Conservation (phyloP, 2,329 filamentous ascomycete species). For the Aspergillus floridensis region DNA sequence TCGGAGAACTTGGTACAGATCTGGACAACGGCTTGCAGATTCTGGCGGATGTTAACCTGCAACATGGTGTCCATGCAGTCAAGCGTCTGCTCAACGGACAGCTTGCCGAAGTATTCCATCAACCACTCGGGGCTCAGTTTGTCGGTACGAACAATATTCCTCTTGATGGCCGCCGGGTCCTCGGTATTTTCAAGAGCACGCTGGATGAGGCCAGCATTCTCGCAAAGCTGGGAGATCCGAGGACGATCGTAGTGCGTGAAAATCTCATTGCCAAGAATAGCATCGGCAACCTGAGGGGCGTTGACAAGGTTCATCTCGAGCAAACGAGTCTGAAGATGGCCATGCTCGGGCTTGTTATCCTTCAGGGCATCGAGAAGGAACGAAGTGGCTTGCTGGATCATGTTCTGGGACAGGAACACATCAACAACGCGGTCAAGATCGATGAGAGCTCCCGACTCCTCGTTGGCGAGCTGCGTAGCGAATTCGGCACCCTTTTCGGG, state of each 20-base stretch:
- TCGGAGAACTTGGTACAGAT: slow-evolving; percentile 98
- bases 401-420: slow-evolving; percentile 95
- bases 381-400: slow-evolving; percentile 97
- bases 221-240: slow-evolving; percentile 84
- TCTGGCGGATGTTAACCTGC: slow-evolving; percentile 93
- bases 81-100: slow-evolving; percentile 91
- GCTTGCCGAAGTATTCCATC: slow-evolving; percentile 84
- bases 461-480: slow-evolving; percentile 84
- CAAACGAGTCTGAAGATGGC: slow-evolving; percentile 85
- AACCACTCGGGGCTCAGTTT: slow-evolving; percentile 91
- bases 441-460: slow-evolving; percentile 80
- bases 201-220: slow-evolving; percentile 82
- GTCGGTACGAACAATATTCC: slow-evolving; percentile 76
- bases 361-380: slow-evolving; percentile 95
- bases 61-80: slow-evolving; percentile 97
- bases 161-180: slow-evolving; percentile 84
- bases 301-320: slow-evolving; percentile 98
- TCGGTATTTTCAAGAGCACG: slow-evolving; percentile 94
- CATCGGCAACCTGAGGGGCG: slow-evolving; percentile 94
- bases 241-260: slow-evolving; percentile 95
- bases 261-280: slow-evolving; percentile 97
- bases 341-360: slow-evolving; percentile 92
- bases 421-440: slow-evolving; percentile 94
- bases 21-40: slow-evolving; percentile 89
- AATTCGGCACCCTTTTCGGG: slow-evolving; percentile 95